phyloP scores from a whole-genome alignment of 2,329 filamentous ascomycete species.

The Elsinoe australis region DNA sequence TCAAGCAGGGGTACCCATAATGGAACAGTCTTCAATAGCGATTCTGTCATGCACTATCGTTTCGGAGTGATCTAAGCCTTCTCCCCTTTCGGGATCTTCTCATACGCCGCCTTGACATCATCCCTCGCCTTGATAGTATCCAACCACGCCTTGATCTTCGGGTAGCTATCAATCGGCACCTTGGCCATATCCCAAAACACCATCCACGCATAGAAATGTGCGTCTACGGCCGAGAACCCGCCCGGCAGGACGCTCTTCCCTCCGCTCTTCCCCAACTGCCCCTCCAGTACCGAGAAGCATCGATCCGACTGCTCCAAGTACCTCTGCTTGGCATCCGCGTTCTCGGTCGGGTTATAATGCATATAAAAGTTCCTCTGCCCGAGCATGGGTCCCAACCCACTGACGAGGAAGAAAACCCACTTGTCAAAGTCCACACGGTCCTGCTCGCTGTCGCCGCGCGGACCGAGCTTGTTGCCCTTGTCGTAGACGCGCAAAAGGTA shows the following conservation, averaged over 20 bases:
- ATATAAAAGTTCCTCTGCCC: conserved; percentile 21
- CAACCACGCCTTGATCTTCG: conserved; percentile 35
- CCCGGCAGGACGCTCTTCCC: conserved; percentile 34
- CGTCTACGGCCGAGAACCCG: conserved; percentile 34
- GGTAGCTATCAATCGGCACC: conserved; percentile 35
- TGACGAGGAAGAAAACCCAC: conserved; percentile 31
- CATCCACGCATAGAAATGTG: conserved; percentile 39
- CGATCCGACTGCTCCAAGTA: conserved; percentile 36
- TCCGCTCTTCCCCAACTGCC: conserved; percentile 33
- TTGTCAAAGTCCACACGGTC: conserved; percentile 40
- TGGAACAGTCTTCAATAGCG: no score
- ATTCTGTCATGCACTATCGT: no score
- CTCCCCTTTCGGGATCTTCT: conserved; percentile 26
- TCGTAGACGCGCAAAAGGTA: conserved; percentile 43
- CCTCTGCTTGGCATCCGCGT: conserved; percentile 36
- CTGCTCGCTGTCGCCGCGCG: conserved; percentile 31
- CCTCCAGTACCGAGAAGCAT: conserved; percentile 37
- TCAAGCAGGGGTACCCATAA: no score
- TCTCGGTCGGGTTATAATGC: conserved; percentile 32
- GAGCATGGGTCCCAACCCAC: background rate
- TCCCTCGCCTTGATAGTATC: conserved; percentile 30
- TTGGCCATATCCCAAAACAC: conserved; percentile 33
- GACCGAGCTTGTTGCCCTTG: conserved; percentile 33
- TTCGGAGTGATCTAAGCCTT: background rate
- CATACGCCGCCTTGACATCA: conserved; percentile 37